Base-by-base conservation (phyloP, 768 basidiomycete genomes). In the Boletus coccyginus region DNA sequence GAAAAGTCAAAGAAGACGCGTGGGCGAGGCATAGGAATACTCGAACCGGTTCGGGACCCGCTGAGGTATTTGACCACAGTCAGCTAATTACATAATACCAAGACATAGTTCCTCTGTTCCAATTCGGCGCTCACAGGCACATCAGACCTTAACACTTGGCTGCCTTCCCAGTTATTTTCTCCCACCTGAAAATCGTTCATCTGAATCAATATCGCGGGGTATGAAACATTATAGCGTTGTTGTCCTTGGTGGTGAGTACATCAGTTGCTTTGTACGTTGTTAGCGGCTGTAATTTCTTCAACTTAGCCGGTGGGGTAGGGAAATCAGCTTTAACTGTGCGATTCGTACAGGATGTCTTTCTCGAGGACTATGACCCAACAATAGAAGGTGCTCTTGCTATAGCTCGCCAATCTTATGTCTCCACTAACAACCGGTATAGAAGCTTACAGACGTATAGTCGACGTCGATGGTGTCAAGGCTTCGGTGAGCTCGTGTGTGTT, bases 321-420 rank as follows among this genome's bases (percentile, higher is more conserved):
- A 94, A 94, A 73, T 92, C 90, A 27, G 90, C 92, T 13, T 77
- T 94, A 35, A 91, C 90, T 67, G 85, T 90, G 63, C 82, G 89
- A 56, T 92, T 87, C 68, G 83, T 90, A 46, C 80, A 80, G 61
- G 82, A 88, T 69, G 77, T 81, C 43, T 92, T 90, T 69, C 75
- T 89, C 32, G 86, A 89, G 63, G 81, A 81, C 60, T 92, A 92
- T 69, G 88, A 92, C 67, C 90, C 90, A 29, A 91, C 90, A 13
- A 91, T 92, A 64, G 89, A 92, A 82, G 90, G 90, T 87, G 44
- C 73, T 63, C 35, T 19, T 27, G 31, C 14, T 24, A 41, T 47
- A 33, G 21, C 46, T 19, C 17, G 9, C 39, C 21, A n/a, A 17
- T 49, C 7, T 35, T 33, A 29, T 27, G 12, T 45, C 46, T 62